These are phyloP conservation scores for Waltergamsia citrina DNA, from an alignment of 2,329 filamentous ascomycete species.

Conservation along the genomic window DNA sequence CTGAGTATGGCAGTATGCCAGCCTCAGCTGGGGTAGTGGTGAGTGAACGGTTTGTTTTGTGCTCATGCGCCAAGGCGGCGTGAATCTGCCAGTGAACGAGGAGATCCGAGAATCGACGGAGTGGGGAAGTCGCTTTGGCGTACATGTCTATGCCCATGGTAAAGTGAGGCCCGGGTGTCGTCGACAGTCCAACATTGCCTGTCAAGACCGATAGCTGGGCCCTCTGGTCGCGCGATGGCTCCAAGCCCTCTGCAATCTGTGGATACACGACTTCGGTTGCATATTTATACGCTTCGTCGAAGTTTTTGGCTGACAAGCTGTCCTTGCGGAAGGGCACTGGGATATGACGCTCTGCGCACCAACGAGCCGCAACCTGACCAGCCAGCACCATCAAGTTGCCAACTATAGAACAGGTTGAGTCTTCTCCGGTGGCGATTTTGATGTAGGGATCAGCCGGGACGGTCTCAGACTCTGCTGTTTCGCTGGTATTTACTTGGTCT, in stretches of 20 bases:
- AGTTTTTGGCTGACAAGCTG: constrained; percentile 26
- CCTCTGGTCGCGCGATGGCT: constrained; percentile 20
- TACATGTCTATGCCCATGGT: constrained; percentile 51
- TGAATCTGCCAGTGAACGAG: constrained; percentile 60
- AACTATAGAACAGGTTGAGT: constrained; percentile 22
- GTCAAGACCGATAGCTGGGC: constrained; percentile 18
- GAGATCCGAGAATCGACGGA: constrained; percentile 56
- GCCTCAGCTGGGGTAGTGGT: no score
- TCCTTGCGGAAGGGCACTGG: constrained; percentile 50
- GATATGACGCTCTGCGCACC: constrained; percentile 48
- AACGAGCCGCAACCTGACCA: constrained; percentile 50
- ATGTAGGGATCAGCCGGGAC: constrained; percentile 42
- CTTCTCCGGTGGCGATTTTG: constrained; percentile 19
- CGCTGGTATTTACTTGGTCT: constrained; percentile 12
- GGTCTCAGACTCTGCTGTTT: constrained; percentile 4
- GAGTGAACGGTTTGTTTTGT: constrained; percentile 7
- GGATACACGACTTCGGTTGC: constrained; percentile 24
- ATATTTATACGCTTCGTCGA: constrained; percentile 22
- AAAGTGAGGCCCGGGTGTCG: constrained; percentile 44
- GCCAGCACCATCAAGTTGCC: constrained; percentile 48
- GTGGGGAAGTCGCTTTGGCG: constrained; percentile 53
- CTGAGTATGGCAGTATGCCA: constrained; percentile 36
- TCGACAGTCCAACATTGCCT: constrained; percentile 42
- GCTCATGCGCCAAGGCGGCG: constrained; percentile 36
- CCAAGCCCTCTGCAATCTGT: constrained; percentile 16